Percentiles rank a stretch among this genome's conserved stretches.
Evolutionary conservation across 805 yeast species (phyloP).

Genomic region (Kurtzmaniella cleridarum): DNA sequence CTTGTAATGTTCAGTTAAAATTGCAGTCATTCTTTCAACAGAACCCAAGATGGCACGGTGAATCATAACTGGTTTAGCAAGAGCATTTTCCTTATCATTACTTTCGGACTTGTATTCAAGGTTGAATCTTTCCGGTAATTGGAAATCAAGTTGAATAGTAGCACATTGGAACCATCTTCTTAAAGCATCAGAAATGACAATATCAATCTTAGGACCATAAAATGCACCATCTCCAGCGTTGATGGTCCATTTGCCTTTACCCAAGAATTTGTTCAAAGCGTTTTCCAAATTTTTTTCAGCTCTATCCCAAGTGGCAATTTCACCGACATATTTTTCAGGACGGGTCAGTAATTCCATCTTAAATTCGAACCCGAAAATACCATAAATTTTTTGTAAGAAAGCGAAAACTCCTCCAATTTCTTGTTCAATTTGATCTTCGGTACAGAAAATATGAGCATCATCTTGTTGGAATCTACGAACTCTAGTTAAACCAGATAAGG

Average conservation of each 20-base stretch:
- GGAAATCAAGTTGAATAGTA: constrained; percentile 97
- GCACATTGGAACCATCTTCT: constrained; percentile 99
- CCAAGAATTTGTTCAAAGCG: constrained; percentile 71
- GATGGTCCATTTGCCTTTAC: constrained; percentile 86
- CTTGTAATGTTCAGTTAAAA: constrained; percentile 94
- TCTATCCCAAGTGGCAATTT: constrained; percentile 84
- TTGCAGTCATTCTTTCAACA: constrained; percentile 98
- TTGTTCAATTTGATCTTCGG: constrained; percentile 78
- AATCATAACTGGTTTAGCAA: constrained; percentile 94
- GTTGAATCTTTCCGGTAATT: constrained; percentile 90
- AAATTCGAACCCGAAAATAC: constrained; percentile 90
- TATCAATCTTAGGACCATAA: constrained; percentile 94
- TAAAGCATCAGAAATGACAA: constrained; percentile 90
- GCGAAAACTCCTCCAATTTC: constrained; percentile 84
- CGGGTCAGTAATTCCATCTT: constrained; percentile 96
- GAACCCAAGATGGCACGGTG: constrained; percentile 99
- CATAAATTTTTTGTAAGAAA: constrained; percentile 79
- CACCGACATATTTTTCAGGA: constrained; percentile 96
- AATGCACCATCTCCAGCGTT: constrained; percentile 98
- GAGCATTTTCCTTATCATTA: constrained; percentile 52
- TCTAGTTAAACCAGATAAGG: constrained; percentile 84
- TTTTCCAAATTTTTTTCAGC: constrained; percentile 83
- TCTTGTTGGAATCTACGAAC: constrained; percentile 99
- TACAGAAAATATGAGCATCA: constrained; percentile 97
- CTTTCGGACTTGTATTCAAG: constrained; percentile 69